Conservation (phyloP, 495 filamentous ascomycete genomes). For the Geoglossum glabrum region DNA sequence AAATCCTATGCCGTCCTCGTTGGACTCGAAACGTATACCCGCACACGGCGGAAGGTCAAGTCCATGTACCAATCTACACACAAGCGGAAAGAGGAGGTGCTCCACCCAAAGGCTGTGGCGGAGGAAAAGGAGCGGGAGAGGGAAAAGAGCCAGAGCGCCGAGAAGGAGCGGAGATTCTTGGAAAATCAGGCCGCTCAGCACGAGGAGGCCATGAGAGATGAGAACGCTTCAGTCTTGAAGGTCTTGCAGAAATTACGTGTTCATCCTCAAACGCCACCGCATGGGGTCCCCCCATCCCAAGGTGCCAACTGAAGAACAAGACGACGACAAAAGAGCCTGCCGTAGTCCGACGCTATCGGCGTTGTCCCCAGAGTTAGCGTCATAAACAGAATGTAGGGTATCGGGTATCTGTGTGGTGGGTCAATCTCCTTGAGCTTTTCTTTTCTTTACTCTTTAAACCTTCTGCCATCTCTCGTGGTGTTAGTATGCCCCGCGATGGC, state of each 20-base stretch:
- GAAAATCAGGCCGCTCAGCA: not conserved
- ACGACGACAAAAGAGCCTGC: not conserved
- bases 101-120: not conserved
- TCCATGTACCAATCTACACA: conserved; percentile 18
- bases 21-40: conserved; percentile 60
- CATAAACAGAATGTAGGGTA: not conserved
- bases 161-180: not conserved
- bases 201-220: not conserved
- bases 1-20: conserved; percentile 65
- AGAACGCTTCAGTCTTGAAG: not conserved
- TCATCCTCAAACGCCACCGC: not conserved
- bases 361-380: not conserved
- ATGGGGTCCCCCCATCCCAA: not conserved
- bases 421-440: no score
- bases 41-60: conserved; percentile 37
- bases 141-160: not conserved
- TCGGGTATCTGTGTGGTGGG: no score
- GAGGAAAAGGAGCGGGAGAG: conserved; percentile 4
- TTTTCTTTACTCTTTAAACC: no score
- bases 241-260: not conserved
- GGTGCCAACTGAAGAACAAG: not conserved
- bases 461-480: no score
- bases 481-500: no score
- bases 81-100: not conserved
- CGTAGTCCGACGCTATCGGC: not conserved